Evolutionary conservation across 805 yeast species (phyloP).

Genomic region (Jamesozyma spencerorum): DNA sequence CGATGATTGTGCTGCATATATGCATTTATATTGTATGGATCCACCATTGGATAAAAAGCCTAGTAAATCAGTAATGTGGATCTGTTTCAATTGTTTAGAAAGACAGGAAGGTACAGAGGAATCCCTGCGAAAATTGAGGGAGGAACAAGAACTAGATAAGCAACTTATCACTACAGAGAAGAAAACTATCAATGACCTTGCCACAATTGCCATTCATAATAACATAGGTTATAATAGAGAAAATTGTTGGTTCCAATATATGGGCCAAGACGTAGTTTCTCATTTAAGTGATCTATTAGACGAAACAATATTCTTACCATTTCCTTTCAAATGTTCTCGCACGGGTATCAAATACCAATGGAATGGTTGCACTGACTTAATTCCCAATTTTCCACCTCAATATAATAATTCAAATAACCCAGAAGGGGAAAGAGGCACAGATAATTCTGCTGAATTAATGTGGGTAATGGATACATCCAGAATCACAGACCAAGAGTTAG

Average conservation of each 20-base stretch:
- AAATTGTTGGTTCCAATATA: constrained; percentile 26
- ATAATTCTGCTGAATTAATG: constrained; percentile 50
- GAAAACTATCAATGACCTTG: constrained; percentile 10
- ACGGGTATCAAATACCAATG: constrained; percentile 25
- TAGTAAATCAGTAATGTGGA: constrained; percentile 82
- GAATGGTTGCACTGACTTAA: constrained; percentile 15
- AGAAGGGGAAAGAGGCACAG: constrained; percentile 61
- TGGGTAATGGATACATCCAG: constrained; percentile 45
- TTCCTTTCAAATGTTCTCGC: constrained; percentile 22
- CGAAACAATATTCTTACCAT: constrained; percentile 16
- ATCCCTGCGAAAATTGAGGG: constrained; percentile 5
- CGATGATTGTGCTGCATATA: constrained; percentile 60
- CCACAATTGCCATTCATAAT: constrained; percentile 10
- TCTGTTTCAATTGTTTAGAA: constrained; percentile 72
- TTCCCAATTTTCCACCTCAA: background rate
- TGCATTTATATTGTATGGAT: constrained; percentile 75
- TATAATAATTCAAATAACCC: background rate
- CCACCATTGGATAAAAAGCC: constrained; percentile 79
- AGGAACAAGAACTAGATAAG: constrained; percentile 7
- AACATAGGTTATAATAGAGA: constrained; percentile 7
- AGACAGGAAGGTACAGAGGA: constrained; percentile 37
- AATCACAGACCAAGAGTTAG: constrained; percentile 31
- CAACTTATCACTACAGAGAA: constrained; percentile 6
- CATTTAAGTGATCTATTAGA: constrained; percentile 16
- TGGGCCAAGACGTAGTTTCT: constrained; percentile 20